Conservation (phyloP, 768 basidiomycete genomes). For the Leccinum disarticulatum region DNA sequence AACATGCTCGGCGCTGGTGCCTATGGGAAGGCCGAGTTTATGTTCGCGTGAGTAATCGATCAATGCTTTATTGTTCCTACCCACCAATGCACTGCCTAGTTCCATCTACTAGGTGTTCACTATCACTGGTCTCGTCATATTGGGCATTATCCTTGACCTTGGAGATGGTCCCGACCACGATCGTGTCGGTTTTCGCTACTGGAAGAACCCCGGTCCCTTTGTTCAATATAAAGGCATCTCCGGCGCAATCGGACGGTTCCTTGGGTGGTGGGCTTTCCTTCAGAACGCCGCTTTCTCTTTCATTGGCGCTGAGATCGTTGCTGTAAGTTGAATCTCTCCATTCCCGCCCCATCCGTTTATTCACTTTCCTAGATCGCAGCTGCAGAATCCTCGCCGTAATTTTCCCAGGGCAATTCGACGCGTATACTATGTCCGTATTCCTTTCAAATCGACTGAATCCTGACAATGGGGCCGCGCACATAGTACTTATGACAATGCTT, state of each 20-base stretch:
- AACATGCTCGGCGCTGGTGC: conserved; percentile 42
- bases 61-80: background rate
- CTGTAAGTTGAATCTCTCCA: conserved; percentile 4
- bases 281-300: too few relatives aligned
- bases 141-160: conserved; percentile 74
- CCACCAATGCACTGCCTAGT: conserved; percentile 20
- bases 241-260: conserved; percentile 39
- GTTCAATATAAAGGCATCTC: conserved; percentile 62
- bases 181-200: conserved; percentile 59
- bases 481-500: too few relatives aligned
- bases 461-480: too few relatives aligned
- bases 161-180: conserved; percentile 69
- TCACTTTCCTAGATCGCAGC: conserved; percentile 63
- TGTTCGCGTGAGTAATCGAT: conserved; percentile 57
- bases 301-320: too few relatives aligned
- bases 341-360: background rate
- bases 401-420: conserved; percentile 56
- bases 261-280: too few relatives aligned
- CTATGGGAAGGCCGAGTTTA: conserved; percentile 80
- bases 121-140: conserved; percentile 66
- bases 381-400: conserved; percentile 78
- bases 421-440: conserved; percentile 67
- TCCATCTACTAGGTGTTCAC: conserved; percentile 83
- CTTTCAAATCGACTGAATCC: conserved; percentile 24
- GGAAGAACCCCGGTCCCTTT: conserved; percentile 89